Evolutionary conservation across 495 filamentous ascomycete species (phyloP), one percentile per base, ranked within the genome.

Genomic region (Tuber borchii): DNA sequence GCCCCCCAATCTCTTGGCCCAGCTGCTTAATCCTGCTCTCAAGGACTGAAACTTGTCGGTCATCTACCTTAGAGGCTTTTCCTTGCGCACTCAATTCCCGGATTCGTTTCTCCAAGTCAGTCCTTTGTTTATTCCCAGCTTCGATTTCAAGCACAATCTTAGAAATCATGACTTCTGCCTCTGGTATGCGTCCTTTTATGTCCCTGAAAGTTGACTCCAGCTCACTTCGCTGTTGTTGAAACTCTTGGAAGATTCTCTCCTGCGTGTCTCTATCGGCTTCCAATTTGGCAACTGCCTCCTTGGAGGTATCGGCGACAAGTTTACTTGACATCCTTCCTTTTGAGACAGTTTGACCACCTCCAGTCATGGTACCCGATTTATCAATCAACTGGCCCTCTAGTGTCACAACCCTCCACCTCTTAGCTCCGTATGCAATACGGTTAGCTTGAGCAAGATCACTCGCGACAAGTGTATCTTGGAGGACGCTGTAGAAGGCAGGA

Each of bases 351-450:
- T 88, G 93, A 65, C 95, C 95, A 87, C 95, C 95, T 86, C 95
- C 95, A 77, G 92, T 96, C 96, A 99, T 97, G 14, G 95, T 98
- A 85, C 95, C 95, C 2, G 93, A 97, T 79, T 93, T 94, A 84
- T 99, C 95, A 75, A 99, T 97, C 70, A 99, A 88, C 81, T 97
- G 93, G 31, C 95, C 95, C 80, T 95, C 92, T 42, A 97, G 89
- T 0, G 96, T 98, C 39, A 99, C 95, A 3, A 99, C 96, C 79
- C 95, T 89, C 95, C 95, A 98, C 78, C 96, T 87, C 82, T 88
- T 91, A 61, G 91, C 92, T 70, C 95, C 95, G 80, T 97, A 98
- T 37, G 95, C 96, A 76, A 99, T 97, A 37, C 95, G 90, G 82
- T 98, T 97, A 2, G 95, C 95, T 83, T 98, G 95, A 65, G 91